These are phyloP conservation scores for Curvularia sp. DNA, from an alignment of 2,329 filamentous ascomycete genomes.

Conservation along the genomic window DNA sequence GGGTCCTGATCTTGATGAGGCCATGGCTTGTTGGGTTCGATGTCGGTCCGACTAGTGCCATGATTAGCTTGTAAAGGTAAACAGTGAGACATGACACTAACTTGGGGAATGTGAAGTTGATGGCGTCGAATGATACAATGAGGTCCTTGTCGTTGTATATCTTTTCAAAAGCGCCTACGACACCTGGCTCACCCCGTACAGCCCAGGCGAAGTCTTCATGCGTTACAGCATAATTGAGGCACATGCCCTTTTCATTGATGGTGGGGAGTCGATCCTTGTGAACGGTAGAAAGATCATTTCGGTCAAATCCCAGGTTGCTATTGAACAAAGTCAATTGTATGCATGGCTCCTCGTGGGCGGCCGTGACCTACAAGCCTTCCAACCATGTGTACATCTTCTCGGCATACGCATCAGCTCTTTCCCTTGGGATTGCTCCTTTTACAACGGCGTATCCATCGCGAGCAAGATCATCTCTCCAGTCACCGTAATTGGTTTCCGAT, in stretches of 20 bases:
- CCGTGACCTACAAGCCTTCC: conserved; percentile 40
- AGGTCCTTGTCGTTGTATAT: conserved; percentile 49
- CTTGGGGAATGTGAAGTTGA: conserved; percentile 47
- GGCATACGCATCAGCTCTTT: conserved; percentile 51
- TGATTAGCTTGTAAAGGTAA: background rate
- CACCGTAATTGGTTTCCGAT: conserved; percentile 33
- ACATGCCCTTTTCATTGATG: conserved; percentile 34
- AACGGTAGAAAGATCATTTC: conserved; percentile 28
- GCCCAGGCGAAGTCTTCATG: conserved; percentile 55
- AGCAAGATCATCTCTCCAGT: conserved; percentile 47
- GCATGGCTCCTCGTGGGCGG: background rate
- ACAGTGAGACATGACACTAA: background rate
- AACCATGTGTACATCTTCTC: conserved; percentile 37
- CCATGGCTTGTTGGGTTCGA: conserved; percentile 42
- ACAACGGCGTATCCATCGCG: conserved; percentile 46
- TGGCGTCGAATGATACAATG: conserved; percentile 50
- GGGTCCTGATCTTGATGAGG: conserved; percentile 45
- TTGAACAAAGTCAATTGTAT: background rate
- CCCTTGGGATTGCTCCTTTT: conserved; percentile 55
- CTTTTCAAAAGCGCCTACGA: conserved; percentile 36
- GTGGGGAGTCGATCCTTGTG: conserved; percentile 30
- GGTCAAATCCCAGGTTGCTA: conserved; percentile 30
- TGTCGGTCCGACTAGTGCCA: conserved; percentile 32
- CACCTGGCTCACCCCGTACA: conserved; percentile 50
- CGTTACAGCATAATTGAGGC: conserved; percentile 43